phyloP scores from a whole-genome alignment of 139 green algal species.

The Mesostigma viride region DNA sequence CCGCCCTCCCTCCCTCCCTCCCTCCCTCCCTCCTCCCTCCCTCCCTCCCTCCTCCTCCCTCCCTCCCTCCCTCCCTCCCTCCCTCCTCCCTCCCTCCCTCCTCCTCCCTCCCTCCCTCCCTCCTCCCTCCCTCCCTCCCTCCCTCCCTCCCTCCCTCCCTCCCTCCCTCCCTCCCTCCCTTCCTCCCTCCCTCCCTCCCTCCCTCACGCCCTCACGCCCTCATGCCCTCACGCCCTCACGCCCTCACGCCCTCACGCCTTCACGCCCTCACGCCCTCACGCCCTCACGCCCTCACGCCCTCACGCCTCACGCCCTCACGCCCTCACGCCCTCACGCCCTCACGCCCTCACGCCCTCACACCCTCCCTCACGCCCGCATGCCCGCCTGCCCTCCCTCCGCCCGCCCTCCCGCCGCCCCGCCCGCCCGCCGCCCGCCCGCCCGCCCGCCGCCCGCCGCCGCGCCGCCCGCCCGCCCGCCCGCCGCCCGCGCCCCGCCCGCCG shows the following conservation, averaged over 20 bases:
- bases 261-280: neutral
- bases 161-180: neutral
- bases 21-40: too few relatives aligned
- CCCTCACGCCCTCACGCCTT: neutral
- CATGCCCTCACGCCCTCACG: constrained; percentile 4
- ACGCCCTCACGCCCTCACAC: neutral
- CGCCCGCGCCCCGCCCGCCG: neutral
- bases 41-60: too few relatives aligned
- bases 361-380: constrained; percentile 2
- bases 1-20: too few relatives aligned
- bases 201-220: constrained; percentile 4
- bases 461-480: neutral
- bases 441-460: neutral
- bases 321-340: neutral
- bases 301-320: constrained; percentile 3
- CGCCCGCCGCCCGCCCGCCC: neutral
- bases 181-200: too few relatives aligned
- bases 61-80: neutral
- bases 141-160: neutral
- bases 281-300: constrained; percentile 3
- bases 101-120: neutral
- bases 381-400: neutral
- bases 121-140: neutral
- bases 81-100: neutral
- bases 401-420: neutral